Percentiles rank a stretch among this genome's conserved stretches.
phyloP scores from a whole-genome alignment of 306 rosid genomes.

The Geum urbanum region DNA sequence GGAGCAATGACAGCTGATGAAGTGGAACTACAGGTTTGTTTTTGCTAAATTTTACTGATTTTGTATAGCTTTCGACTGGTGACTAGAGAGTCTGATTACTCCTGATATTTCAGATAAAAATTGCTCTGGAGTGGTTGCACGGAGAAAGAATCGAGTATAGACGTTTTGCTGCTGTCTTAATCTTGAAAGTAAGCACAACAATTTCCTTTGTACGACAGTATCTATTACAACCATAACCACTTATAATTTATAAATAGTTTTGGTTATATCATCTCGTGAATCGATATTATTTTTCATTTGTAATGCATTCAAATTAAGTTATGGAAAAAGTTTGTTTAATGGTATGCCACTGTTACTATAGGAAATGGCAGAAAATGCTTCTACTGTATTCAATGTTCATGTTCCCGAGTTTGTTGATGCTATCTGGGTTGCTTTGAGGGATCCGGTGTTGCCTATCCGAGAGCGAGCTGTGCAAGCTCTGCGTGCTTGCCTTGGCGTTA shows the following conservation, averaged over 20 bases:
- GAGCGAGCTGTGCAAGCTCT: conserved; percentile 97
- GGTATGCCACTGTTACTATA: conserved; percentile 20
- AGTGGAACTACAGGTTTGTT: conserved; percentile 91
- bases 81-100: conserved; percentile 15
- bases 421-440: conserved; percentile 97
- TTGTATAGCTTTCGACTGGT: conserved; percentile 6
- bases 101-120: conserved; percentile 50
- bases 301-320: too few relatives aligned
- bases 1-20: conserved; percentile 99
- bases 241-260: background rate
- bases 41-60: background rate
- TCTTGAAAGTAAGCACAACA: conserved; percentile 68
- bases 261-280: background rate
- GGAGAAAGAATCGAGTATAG: conserved; percentile 91
- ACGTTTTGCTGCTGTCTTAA: conserved; percentile 89
- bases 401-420: conserved; percentile 95
- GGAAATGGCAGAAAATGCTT: conserved; percentile 99
- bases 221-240: background rate
- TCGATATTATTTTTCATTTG: background rate
- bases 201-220: background rate
- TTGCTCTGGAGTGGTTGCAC: conserved; percentile 84
- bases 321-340: background rate
- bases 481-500: conserved; percentile 94
- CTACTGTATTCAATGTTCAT: conserved; percentile 93
- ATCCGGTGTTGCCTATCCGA: conserved; percentile 82